Evolutionary conservation across 805 yeast genomes (phyloP), one percentile per base, ranked within the genome.

Genomic region (Spathaspora arborariae): DNA sequence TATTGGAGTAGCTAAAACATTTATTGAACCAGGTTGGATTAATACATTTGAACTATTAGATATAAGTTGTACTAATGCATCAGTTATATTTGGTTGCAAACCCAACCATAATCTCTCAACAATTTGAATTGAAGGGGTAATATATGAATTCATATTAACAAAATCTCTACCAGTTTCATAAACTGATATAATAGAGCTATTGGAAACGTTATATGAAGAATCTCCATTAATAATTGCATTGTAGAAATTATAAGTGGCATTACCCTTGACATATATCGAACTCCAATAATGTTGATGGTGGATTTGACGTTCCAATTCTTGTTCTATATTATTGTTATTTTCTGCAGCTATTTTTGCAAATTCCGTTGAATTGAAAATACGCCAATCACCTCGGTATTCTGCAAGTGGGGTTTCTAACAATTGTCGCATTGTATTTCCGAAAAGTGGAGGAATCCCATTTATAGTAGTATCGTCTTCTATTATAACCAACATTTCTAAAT

Each of bases 91-190:
- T 51, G 56, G 35, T 54, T 58, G 57, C 47, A 57, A 58, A n/a
- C 20, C 41, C 37, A 65, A 47, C 64, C 71, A 67, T 8, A 55
- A 39, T 0, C 42, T 43, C 41, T 72, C 74, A 19, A 84, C 59
- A 1, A 39, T 46, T 11, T 55, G 48, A n/a, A 81, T 49, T 5
- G 72, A 57, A 0, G 83, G 79, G 0, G 68, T 56, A 11, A 68
- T 59, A 42, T 72, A 75, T 2, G 72, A 54, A 7, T 52, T 59
- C 68, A 82, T 70, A 27, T 76, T 73, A 16, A 68, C 51, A 34
- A 78, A 71, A 58, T 85, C 92, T 54, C 90, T 68, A 5, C 84
- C 88, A 0, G 85, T 74, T 59, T 82, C 88, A 57, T 77, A 84
- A 39, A 72, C 58, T 5, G 70, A 62, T n/a, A 66, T 56, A 5